Conservation (phyloP, 176 grass and related monocot genomes). For the Typha latifolia region DNA sequence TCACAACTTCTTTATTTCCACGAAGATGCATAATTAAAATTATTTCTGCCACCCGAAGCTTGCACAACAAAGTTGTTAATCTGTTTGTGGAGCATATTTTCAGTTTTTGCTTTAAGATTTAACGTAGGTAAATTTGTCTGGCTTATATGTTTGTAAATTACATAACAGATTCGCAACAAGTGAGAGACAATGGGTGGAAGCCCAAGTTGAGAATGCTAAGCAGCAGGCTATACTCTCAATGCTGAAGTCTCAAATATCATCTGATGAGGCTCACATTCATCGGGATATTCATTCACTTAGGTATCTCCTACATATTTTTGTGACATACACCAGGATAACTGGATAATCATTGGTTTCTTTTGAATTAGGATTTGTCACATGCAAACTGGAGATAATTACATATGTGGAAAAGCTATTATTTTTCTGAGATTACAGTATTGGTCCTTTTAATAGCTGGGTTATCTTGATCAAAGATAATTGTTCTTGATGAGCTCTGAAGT, state of each 20-base stretch:
- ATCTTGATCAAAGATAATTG: too few species aligned
- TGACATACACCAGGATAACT: too few species aligned
- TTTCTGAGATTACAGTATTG: too few species aligned
- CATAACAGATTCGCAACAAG: slow-evolving; percentile 89
- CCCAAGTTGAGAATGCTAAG: slow-evolving; percentile 96
- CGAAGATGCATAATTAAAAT: too few species aligned
- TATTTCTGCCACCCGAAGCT: neutral
- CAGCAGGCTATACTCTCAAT: slow-evolving; percentile 83
- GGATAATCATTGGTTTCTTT: too few species aligned
- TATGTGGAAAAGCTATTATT: neutral
- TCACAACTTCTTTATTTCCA: too few species aligned
- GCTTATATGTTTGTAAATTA: slow-evolving; percentile 10
- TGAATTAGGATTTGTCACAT: too few species aligned
- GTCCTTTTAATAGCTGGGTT: too few species aligned
- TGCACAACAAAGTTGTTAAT: neutral
- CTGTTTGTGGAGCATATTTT: neutral
- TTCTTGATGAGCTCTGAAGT: too few species aligned
- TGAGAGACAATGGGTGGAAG: slow-evolving; percentile 98
- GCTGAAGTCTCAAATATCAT: slow-evolving; percentile 87
- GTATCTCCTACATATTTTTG: slow-evolving; percentile 23
- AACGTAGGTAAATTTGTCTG: neutral
- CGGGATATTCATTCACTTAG: slow-evolving; percentile 88
- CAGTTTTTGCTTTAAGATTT: neutral
- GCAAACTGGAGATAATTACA: neutral
- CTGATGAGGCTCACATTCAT: slow-evolving; percentile 86